Percentiles rank a stretch among this genome's conserved stretches.
These are phyloP conservation scores for Schwanniomyces pseudopolymorphus DNA, from an alignment of 805 yeast species.

Conservation along the genomic window DNA sequence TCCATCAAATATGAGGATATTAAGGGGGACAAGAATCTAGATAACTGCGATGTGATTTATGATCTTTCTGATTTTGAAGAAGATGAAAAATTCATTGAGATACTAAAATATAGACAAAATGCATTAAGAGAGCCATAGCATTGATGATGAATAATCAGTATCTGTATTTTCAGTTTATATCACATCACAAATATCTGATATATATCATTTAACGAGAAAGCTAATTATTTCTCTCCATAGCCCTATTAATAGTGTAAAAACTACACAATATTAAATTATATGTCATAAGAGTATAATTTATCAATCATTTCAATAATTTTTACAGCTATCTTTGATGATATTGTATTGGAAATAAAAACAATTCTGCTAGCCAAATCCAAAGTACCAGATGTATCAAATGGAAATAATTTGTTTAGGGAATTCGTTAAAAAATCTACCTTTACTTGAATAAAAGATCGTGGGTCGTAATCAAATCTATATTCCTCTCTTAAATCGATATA, in stretches of 20 bases:
- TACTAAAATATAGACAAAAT: conserved; percentile 7
- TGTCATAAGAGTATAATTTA: neutral
- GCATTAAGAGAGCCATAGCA: no score
- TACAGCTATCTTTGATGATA: neutral
- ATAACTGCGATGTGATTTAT: conserved; percentile 17
- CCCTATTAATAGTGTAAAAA: no score
- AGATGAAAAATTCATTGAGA: conserved; percentile 13
- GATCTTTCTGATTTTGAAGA: conserved; percentile 23
- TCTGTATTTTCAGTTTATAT: no score
- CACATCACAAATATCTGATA: no score
- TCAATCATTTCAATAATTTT: conserved; percentile 1
- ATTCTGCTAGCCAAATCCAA: neutral
- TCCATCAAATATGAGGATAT: neutral
- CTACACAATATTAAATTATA: no score
- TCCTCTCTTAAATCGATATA: conserved; percentile 17
- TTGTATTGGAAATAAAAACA: neutral
- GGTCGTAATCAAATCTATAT: conserved; percentile 16
- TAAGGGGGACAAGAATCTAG: conserved; percentile 1
- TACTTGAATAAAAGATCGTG: conserved; percentile 10
- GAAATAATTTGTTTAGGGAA: neutral
- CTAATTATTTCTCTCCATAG: no score
- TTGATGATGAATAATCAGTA: no score
- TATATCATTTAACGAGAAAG: no score
- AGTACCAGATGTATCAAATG: neutral
- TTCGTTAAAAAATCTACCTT: neutral